Evolutionary conservation across 495 filamentous ascomycete genomes (phyloP), one percentile per base, ranked within the genome.

Genomic region (Xylaria castorea): DNA sequence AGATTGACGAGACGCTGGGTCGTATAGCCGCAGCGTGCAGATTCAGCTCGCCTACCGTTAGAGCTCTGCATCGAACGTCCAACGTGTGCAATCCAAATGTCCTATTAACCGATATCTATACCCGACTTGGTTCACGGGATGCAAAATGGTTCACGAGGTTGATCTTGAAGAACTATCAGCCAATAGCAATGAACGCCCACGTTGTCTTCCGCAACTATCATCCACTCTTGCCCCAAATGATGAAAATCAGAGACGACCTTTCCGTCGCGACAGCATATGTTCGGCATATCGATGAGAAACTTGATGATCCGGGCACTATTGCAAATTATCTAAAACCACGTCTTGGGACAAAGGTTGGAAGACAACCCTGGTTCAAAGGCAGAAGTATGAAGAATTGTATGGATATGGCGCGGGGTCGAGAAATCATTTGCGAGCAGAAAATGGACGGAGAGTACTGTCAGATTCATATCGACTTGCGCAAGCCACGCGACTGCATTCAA

Each of bases 381-480:
- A 83, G 93, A 73, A 91, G 91, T 71, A 89, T 94, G 71, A 92
- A 93, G 67, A 87, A 95, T 79, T 94, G 92, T 77, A 76, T 89
- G 48, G 75, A 88, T n/a, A 89, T 95, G 83, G 79, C 84, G 5
- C 83, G 83, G 5, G 83, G 83, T 0, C 81, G 87, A 27, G 83
- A 84, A 3, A 92, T 96, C 86, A 91, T 89, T 74, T 85, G 93
- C 51, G 94, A 97, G 74, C 84, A 90, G 48, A 97, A 97, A 78
- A 90, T 96, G 66, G 94, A 97, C 74, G 94, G 94, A 3, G 93
- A 96, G 78, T 96, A 95, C 71, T 95, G 92, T 75, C 92, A 97
- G 75, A 90, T 97, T 34, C 94, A 97, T 71, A 87, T 97, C 27
- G 90, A 97, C 71, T 82, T 93, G 22, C 82, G 83, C 4, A 89